Base-by-base conservation (phyloP, 768 basidiomycete genomes). In the Russula sp. region DNA sequence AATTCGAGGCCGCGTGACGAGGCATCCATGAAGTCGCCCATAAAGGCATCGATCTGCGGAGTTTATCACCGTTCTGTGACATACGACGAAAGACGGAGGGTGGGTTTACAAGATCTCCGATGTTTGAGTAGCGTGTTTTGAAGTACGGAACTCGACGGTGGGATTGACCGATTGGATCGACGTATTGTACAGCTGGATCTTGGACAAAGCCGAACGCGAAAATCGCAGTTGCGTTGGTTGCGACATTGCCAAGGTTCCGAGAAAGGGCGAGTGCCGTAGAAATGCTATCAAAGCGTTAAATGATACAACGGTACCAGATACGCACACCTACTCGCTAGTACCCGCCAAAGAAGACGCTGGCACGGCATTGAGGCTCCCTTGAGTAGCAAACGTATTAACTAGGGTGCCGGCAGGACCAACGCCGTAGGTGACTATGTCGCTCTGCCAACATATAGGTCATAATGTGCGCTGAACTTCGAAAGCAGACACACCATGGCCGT, bases 201-300 rank as follows among this genome's bases (percentile, higher is more conserved):
- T 63, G 65, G 37, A 64, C 34, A 49, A 56, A 50, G 45, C 65
- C 65, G n/a, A 64, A 27, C 10, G 52, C 57, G 5, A 66, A 57
- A 39, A 64, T 31, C 6, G 62, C 37, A 13, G 32, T 27, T 9
- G 31, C 34, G 20, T 53, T 59, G n/a, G 34, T 7, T 11, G 56
- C 31, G 39, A 66, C 16, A 9, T 11, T 44, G 6, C 62, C 35
- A 10, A 64, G 35, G 35, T 59, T 49, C 31, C n/a, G 35, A 34
- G 57, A 39, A 6, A 64, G 34, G 22, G 65, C 65, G n/a, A 59
- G 56, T 14, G 57, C 44, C 14, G 62, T 31, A 6, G 49, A 56
- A n/a, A 27, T 39, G 34, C 61, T 64, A 31, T 31, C 22, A 13
- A 54, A 10, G 9, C 1, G 39, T 64, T 35, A 61, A 40, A 50